Evolutionary conservation across 1,284 basidiomycete genomes (phyloP).

Genomic region (Cutaneotrichosporon spelunceum): DNA sequence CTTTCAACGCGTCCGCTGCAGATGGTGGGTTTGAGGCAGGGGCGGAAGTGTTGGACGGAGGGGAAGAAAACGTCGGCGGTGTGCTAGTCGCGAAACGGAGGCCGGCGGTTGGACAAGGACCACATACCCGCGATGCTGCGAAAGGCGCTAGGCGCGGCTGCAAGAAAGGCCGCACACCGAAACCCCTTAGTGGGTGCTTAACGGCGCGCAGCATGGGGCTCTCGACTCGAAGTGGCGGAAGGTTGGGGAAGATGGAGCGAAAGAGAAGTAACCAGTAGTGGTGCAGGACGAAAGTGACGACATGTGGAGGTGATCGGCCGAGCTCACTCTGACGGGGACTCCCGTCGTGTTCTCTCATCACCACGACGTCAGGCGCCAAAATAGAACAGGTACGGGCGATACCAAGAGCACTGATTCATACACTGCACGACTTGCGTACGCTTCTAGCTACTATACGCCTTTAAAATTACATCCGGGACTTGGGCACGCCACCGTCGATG

Average conservation of each 20-base stretch:
- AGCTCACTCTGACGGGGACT: background rate
- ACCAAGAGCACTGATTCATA: slow-evolving; percentile 7
- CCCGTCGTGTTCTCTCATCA: background rate
- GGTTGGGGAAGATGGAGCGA: background rate
- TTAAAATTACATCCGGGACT: slow-evolving; percentile 44
- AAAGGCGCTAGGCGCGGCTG: background rate
- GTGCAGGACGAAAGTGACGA: background rate
- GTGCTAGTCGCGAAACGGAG: background rate
- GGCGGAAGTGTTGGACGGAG: background rate
- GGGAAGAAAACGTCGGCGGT: background rate
- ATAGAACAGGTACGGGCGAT: too few relatives aligned
- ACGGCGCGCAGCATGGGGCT: slow-evolving; percentile 3
- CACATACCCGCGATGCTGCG: background rate
- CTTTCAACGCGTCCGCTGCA: background rate
- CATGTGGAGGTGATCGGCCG: background rate
- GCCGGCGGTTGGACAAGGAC: background rate
- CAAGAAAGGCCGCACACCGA: background rate
- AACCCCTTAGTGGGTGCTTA: slow-evolving; percentile 7
- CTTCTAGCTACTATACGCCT: background rate
- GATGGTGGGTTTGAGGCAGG: background rate
- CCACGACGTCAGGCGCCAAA: too few relatives aligned
- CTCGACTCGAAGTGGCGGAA: background rate
- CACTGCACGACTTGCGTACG: background rate
- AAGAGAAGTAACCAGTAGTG: background rate
- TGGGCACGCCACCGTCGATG: slow-evolving; percentile 31